phyloP scores from a whole-genome alignment of 1,284 basidiomycete species.

The Papiliotrema laurentii region DNA sequence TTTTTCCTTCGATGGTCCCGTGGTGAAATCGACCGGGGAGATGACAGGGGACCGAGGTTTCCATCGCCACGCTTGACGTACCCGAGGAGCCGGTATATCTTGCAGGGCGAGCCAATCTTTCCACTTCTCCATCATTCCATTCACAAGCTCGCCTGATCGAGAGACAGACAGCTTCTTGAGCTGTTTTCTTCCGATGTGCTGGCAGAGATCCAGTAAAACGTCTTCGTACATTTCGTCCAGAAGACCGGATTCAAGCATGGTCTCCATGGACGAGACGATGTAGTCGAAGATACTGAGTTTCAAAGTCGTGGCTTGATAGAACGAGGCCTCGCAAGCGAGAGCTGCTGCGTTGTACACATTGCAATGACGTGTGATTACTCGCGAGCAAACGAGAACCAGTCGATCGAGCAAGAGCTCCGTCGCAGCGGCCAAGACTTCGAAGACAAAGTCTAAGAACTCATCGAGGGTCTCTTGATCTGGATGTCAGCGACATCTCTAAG shows the following conservation, averaged over 20 bases:
- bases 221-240: conserved; percentile 66
- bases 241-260: conserved; percentile 73
- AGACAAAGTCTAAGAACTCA: conserved; percentile 78
- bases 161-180: conserved; percentile 62
- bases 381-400: conserved; percentile 76
- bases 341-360: conserved; percentile 74
- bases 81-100: conserved; percentile 69
- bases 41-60: conserved; percentile 53
- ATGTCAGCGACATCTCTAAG: background rate
- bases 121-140: conserved; percentile 61
- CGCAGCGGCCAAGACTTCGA: conserved; percentile 82
- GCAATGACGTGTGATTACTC: conserved; percentile 64
- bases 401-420: conserved; percentile 85
- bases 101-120: conserved; percentile 71
- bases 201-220: conserved; percentile 65
- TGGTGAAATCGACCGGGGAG: conserved; percentile 50
- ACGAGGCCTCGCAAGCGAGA: conserved; percentile 74
- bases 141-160: conserved; percentile 58
- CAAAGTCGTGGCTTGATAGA: conserved; percentile 70
- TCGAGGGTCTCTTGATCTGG: conserved; percentile 67
- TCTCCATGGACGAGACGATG: conserved; percentile 79
- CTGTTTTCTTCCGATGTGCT: conserved; percentile 62
- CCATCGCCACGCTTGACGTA: conserved; percentile 48
- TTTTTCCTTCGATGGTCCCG: conserved; percentile 18
- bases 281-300: conserved; percentile 73